These are phyloP conservation scores for Karstenula rhodostoma DNA, from an alignment of 2,329 filamentous ascomycete genomes.

Conservation along the genomic window DNA sequence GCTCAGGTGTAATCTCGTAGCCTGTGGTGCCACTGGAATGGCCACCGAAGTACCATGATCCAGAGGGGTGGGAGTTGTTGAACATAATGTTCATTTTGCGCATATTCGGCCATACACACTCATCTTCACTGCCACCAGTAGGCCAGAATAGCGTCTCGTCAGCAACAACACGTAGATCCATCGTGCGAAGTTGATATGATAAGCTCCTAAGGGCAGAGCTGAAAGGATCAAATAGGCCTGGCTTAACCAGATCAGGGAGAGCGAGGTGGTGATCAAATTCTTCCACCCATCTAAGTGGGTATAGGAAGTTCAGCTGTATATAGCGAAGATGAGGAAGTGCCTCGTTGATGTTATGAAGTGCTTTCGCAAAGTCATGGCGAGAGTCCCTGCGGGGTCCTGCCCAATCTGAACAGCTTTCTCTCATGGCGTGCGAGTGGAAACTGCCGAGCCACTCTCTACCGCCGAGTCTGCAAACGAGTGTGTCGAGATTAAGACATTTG, in stretches of 20 bases:
- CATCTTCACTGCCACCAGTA: not conserved
- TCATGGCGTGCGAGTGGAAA: not conserved
- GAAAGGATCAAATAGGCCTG: slow-evolving; percentile 2
- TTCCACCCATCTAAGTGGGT: no score
- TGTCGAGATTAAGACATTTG: not conserved
- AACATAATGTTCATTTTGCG: not conserved
- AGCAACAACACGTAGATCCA: slow-evolving; percentile 8
- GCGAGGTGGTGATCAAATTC: not conserved
- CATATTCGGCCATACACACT: not conserved
- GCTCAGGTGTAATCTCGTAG: not conserved
- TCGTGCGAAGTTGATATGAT: not conserved
- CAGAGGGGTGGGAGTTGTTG: not conserved
- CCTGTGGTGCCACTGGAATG: not conserved
- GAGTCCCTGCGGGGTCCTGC: slow-evolving; percentile 5
- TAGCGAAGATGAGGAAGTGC: not conserved
- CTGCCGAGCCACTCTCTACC: slow-evolving; percentile 1
- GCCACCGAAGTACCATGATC: slow-evolving; percentile 1
- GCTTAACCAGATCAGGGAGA: slow-evolving; percentile 1
- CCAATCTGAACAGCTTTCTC: not conserved
- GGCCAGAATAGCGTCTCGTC: slow-evolving; percentile 11
- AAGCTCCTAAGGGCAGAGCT: slow-evolving; percentile 7
- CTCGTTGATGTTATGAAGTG: slow-evolving; percentile 3
- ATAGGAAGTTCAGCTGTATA: no score
- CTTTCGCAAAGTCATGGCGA: not conserved
- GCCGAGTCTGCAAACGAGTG: slow-evolving; percentile 5